Percentiles rank a stretch among this genome's conserved stretches.
phyloP scores from a whole-genome alignment of 1,284 basidiomycete species.

The Ceratobasidium sp. region DNA sequence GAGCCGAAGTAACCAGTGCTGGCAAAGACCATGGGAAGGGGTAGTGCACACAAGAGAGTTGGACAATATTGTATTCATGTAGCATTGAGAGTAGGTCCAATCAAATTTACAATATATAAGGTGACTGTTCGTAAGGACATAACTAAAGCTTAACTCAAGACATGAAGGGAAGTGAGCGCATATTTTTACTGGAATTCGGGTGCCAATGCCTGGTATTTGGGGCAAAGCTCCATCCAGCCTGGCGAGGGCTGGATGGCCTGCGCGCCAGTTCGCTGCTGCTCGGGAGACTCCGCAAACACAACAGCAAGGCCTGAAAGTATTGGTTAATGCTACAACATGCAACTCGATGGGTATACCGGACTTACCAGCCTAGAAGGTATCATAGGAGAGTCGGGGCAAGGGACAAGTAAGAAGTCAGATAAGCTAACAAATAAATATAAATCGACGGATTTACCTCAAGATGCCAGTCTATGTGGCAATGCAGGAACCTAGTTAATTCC shows the following conservation, averaged over 20 bases:
- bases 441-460: slow-evolving; percentile 53
- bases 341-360: not conserved
- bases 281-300: slow-evolving; percentile 57
- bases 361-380: slow-evolving; percentile 13
- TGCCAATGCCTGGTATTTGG: slow-evolving; percentile 39
- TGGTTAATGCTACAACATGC: not conserved
- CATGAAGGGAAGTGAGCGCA: too few species aligned
- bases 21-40: too few species aligned
- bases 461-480: slow-evolving; percentile 63
- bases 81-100: too few species aligned
- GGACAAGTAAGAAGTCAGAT: not conserved
- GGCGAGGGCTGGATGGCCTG: slow-evolving; percentile 42
- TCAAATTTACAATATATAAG: too few species aligned
- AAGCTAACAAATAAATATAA: slow-evolving; percentile 43
- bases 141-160: too few species aligned
- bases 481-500: slow-evolving; percentile 54
- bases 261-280: slow-evolving; percentile 46
- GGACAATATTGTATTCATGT: too few species aligned
- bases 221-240: slow-evolving; percentile 55
- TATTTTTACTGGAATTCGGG: not conserved
- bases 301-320: slow-evolving; percentile 54
- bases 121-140: too few species aligned
- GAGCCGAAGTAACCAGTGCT: too few species aligned
- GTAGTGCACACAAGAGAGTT: too few species aligned
- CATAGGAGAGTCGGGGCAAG: not conserved